Base-by-base conservation (phyloP, 371 early-diverging fungal genomes). In the Mortierella polycephala region DNA sequence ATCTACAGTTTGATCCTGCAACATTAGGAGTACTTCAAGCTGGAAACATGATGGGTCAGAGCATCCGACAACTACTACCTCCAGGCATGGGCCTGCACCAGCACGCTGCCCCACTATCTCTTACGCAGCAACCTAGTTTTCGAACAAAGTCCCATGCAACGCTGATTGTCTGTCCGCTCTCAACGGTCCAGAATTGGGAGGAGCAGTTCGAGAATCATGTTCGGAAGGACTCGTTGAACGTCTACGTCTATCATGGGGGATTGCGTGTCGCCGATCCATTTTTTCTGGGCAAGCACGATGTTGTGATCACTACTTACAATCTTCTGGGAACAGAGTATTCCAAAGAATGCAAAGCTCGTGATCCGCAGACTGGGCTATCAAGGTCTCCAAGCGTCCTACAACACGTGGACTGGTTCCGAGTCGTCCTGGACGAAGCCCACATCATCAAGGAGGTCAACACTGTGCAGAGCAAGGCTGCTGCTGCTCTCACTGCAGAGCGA, bases 371-470 rank as follows among this genome's bases (percentile, higher is more conserved):
- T 39, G 67, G 68, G 14, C 41, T 64, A 8, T 75, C 73, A 10
- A 79, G 65, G 62, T 21, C 50, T 49, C 74, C 74, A 9, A 72
- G 74, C 16, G 72, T 73, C 3, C 57, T 90, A 44, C 86, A 88
- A 56, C 66, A 74, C 30, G 83, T 89, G 2, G 65, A 84, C 45
- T 90, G 90, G 90, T 81, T 80, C 53, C 69, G 89, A 47, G 81
- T 90, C 10, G 86, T 90, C 8, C 67, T 90, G 52, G 91, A 90
- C 66, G 90, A 89, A 65, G 90, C 91, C 0, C 92, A 91, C 57
- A 84, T 88, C 52, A 91, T 91, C 66, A 90, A 89, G 60, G 88
- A 89, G 59, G 68, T 82, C 20, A 87, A 77, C 50, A 88, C 90
- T 3, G 74, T 74, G 10, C 89, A 88, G 60, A 69, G 86, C 39